Conservation (phyloP, 495 filamentous ascomycete genomes). For the Aspergillus cristatus region DNA sequence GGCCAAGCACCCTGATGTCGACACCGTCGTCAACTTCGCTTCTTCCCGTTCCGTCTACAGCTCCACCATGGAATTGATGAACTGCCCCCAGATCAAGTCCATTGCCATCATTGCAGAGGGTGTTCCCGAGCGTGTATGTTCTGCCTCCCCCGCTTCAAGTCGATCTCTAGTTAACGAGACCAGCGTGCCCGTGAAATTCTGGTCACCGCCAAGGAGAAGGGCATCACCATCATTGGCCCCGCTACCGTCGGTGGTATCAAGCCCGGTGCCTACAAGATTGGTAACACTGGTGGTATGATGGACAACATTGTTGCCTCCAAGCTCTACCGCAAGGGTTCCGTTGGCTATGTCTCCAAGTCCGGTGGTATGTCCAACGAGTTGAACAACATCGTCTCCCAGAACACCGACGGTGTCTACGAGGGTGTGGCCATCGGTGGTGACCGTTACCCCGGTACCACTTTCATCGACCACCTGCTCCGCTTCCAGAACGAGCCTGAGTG, state of each 20-base stretch:
- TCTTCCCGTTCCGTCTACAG: conserved; percentile 96
- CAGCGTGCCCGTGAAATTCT: conserved; percentile 95
- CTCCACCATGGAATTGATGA: conserved; percentile 97
- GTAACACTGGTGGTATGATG: conserved; percentile 99
- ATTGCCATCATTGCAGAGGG: conserved; percentile 99
- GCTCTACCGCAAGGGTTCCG: conserved; percentile 97
- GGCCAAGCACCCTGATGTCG: conserved; percentile 93
- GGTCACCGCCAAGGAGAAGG: conserved; percentile 92
- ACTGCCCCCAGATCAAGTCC: conserved; percentile 90
- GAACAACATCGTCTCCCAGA: conserved; percentile 97
- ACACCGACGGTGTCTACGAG: conserved; percentile 95
- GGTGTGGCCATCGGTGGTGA: conserved; percentile 99
- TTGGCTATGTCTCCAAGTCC: conserved; percentile 99
- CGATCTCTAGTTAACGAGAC: conserved; percentile 14
- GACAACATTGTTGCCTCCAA: conserved; percentile 99
- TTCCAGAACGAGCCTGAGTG: conserved; percentile 93
- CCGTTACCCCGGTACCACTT: conserved; percentile 95
- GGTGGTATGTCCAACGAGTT: conserved; percentile 99
- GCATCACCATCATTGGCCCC: conserved; percentile 96
- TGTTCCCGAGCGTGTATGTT: conserved; percentile 87
- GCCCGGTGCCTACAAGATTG: conserved; percentile 98
- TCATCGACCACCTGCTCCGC: conserved; percentile 94
- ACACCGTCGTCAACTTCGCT: conserved; percentile 98
- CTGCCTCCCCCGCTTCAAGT: not conserved
- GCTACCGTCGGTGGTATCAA: conserved; percentile 99